Percentiles rank a stretch among this genome's conserved stretches.
Conservation (phyloP, 2,329 filamentous ascomycete species). For the Penicillium sp. region DNA sequence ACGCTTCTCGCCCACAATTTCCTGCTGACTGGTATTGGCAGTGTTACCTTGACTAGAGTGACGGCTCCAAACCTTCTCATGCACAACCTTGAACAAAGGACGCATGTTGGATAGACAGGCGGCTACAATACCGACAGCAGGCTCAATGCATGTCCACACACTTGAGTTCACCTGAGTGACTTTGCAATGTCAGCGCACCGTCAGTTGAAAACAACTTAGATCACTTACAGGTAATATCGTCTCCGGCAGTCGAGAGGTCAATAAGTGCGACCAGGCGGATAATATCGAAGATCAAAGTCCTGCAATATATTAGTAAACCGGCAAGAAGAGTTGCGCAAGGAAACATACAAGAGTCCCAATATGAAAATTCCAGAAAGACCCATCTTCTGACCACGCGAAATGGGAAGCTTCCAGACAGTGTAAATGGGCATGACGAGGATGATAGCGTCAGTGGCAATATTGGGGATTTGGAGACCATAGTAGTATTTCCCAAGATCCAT, state of each 20-base stretch:
- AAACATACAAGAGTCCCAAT: constrained; percentile 26
- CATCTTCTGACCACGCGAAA: constrained; percentile 22
- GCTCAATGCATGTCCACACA: constrained; percentile 35
- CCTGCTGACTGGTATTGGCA: constrained; percentile 9
- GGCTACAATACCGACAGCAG: constrained; percentile 29
- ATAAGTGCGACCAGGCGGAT: constrained; percentile 27
- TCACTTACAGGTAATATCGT: constrained; percentile 27
- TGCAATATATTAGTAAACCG: not conserved
- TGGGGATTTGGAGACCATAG: constrained; percentile 30
- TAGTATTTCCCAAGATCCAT: constrained; percentile 30
- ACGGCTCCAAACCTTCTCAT: constrained; percentile 15
- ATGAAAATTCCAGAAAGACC: constrained; percentile 28
- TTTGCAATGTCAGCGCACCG: constrained; percentile 15
- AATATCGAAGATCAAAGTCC: constrained; percentile 29
- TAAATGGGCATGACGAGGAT: constrained; percentile 29
- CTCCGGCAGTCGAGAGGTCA: constrained; percentile 19
- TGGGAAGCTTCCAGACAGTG: constrained; percentile 27
- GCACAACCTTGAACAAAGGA: constrained; percentile 25
- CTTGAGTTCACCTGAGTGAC: constrained; percentile 27
- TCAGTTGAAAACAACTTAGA: not conserved
- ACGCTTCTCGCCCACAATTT: constrained; percentile 3
- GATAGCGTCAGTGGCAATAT: constrained; percentile 32
- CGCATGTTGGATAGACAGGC: constrained; percentile 32
- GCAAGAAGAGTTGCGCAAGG: not conserved
- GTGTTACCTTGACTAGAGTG: constrained; percentile 4